Evolutionary conservation across 352 stramenopile genomes (phyloP).

Genomic region (Pythium rishiriense): DNA sequence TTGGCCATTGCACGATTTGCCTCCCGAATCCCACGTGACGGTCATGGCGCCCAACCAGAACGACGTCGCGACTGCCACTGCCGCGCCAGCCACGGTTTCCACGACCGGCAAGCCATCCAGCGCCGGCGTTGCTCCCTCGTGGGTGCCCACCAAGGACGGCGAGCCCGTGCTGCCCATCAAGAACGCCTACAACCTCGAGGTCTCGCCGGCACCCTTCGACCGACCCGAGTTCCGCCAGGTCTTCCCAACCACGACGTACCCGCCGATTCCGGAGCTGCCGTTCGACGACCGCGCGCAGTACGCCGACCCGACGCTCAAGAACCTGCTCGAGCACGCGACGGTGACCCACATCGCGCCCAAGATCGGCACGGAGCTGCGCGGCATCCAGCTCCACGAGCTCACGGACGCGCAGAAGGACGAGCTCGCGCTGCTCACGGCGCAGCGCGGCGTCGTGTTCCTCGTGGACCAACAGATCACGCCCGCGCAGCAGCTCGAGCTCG

Average conservation of each 20-base stretch:
- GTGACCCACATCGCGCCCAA: slow-evolving; percentile 26
- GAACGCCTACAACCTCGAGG: slow-evolving; percentile 24
- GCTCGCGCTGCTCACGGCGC: slow-evolving; percentile 17
- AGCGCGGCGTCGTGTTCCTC: slow-evolving; percentile 23
- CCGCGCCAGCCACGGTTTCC: background rate
- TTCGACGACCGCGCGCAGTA: slow-evolving; percentile 34
- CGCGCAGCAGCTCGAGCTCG: slow-evolving; percentile 30
- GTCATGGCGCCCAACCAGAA: slow-evolving; percentile 2
- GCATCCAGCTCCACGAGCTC: slow-evolving; percentile 36
- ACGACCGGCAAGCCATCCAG: background rate
- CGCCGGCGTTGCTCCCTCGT: background rate
- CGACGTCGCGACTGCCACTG: background rate
- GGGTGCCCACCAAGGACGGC: background rate
- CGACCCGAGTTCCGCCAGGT: slow-evolving; percentile 28
- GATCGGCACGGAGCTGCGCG: slow-evolving; percentile 31
- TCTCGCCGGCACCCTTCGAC: slow-evolving; percentile 19
- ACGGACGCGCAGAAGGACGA: slow-evolving; percentile 32
- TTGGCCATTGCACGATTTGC: background rate
- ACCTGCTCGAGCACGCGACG: slow-evolving; percentile 26
- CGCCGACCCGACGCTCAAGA: slow-evolving; percentile 39
- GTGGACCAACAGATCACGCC: slow-evolving; percentile 23
- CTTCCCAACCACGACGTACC: slow-evolving; percentile 30
- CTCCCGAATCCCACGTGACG: background rate
- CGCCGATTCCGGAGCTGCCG: slow-evolving; percentile 31
- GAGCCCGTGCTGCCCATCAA: slow-evolving; percentile 19